These are phyloP conservation scores for Coemansia sp. DNA, from an alignment of 192 early-diverging fungal species.

Conservation along the genomic window DNA sequence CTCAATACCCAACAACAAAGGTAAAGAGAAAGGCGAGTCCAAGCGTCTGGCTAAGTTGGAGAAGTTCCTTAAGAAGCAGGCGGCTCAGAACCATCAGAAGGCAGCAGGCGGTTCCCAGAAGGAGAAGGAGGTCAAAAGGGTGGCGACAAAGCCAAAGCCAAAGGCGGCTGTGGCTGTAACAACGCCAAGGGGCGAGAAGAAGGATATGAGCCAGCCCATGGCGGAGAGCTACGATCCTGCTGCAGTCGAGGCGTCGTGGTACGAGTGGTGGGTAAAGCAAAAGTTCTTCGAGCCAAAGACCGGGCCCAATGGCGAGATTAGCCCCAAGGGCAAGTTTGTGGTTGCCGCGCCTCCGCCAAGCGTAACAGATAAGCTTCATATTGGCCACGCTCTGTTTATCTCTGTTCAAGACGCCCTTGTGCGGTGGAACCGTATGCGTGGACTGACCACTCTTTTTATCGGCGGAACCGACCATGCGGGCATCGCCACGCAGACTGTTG, in stretches of 20 bases:
- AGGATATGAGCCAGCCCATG: constrained; percentile 71
- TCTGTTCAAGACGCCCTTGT: constrained; percentile 92
- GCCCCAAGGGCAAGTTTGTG: constrained; percentile 80
- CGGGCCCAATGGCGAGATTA: constrained; percentile 58
- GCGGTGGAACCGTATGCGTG: constrained; percentile 98
- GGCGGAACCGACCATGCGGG: constrained; percentile 97
- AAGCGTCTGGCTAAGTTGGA: constrained; percentile 89
- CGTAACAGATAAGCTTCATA: constrained; percentile 95
- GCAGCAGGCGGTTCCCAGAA: constrained; percentile 7
- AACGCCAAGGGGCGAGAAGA: constrained; percentile 87
- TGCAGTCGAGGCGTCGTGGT: constrained; percentile 95
- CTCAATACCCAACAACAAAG: constrained; percentile 62
- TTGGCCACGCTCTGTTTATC: constrained; percentile 92
- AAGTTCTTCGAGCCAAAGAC: constrained; percentile 84
- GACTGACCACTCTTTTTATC: constrained; percentile 90
- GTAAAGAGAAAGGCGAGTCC: constrained; percentile 87
- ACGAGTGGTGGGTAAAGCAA: constrained; percentile 95
- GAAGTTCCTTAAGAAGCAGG: constrained; percentile 91
- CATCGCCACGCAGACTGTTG: constrained; percentile 95
- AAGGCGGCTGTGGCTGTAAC: constrained; percentile 71
- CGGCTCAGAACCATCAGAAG: constrained; percentile 29
- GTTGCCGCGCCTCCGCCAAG: constrained; percentile 97
- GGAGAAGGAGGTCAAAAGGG: constrained; percentile 63
- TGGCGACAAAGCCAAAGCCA: constrained; percentile 54
- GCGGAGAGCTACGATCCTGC: constrained; percentile 82